phyloP scores from a whole-genome alignment of 2,329 filamentous ascomycete species.

The Trichoderma oligosporum region DNA sequence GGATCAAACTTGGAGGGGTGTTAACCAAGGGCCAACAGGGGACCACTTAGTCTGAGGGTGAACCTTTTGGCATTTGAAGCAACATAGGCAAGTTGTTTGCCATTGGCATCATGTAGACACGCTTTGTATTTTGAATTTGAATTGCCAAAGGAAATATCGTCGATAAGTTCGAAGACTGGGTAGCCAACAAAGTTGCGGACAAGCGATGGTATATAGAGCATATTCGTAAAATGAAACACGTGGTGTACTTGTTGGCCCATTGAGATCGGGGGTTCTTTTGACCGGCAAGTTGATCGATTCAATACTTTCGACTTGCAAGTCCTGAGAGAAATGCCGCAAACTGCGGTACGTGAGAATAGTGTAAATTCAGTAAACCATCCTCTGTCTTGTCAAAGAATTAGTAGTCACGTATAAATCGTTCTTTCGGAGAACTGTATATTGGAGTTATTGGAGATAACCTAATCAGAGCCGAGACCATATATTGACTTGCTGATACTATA shows the following conservation, averaged over 20 bases:
- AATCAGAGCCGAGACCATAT: background rate
- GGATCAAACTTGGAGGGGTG: background rate
- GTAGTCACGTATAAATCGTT: background rate
- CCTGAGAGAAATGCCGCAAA: background rate
- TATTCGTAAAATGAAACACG: background rate
- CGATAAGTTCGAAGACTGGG: background rate
- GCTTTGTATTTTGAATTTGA: background rate
- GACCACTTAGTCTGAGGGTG: background rate
- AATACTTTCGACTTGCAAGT: background rate
- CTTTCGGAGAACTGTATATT: slow-evolving; percentile 12
- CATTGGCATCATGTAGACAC: background rate
- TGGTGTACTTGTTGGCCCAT: background rate
- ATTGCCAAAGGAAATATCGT: fast-evolving
- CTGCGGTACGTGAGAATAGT: background rate
- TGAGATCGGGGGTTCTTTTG: background rate
- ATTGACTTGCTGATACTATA: background rate
- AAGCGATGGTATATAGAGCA: background rate
- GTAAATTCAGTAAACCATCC: slow-evolving; percentile 21
- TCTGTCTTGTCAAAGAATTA: slow-evolving; percentile 11
- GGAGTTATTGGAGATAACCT: background rate
- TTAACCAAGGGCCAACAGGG: background rate
- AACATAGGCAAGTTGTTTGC: background rate
- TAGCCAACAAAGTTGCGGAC: background rate
- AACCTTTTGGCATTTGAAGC: background rate
- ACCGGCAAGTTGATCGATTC: background rate